phyloP scores from a whole-genome alignment of 441 rosid genomes.

The Croton setiger region DNA sequence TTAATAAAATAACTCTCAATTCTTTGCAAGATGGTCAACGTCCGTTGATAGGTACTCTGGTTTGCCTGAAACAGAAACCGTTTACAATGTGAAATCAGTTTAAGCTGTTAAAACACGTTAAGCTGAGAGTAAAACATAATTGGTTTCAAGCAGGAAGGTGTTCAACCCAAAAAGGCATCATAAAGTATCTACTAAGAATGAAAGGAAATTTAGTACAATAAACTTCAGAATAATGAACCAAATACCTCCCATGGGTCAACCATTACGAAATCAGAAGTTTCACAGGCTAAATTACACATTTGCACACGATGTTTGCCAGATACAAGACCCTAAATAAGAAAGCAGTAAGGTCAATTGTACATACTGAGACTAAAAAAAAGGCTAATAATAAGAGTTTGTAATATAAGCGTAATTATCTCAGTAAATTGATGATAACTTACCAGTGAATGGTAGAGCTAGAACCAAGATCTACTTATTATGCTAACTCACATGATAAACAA shows the following conservation, averaged over 20 bases:
- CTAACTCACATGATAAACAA: background rate
- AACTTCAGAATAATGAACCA: background rate
- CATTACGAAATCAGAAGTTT: slow-evolving; percentile 79
- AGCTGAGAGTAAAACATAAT: background rate
- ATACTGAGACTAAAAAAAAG: background rate
- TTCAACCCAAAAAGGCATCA: background rate
- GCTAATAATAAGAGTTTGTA: background rate
- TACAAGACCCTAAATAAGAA: slow-evolving; percentile 58
- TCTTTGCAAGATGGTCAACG: slow-evolving; percentile 60
- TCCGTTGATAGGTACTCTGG: slow-evolving; percentile 66
- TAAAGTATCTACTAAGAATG: background rate
- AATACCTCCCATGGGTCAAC: slow-evolving; percentile 98
- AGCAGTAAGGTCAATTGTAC: background rate
- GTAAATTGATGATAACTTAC: background rate
- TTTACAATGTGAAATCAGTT: slow-evolving; percentile 8
- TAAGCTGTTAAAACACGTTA: background rate
- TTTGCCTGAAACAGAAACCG: slow-evolving; percentile 47
- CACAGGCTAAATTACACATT: slow-evolving; percentile 76
- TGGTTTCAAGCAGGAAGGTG: background rate
- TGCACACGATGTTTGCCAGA: slow-evolving; percentile 61
- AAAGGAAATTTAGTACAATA: background rate
- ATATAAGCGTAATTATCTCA: background rate
- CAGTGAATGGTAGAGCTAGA: background rate
- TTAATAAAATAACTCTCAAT: slow-evolving; percentile 45
- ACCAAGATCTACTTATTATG: background rate